A percentile compares a stretch with the other conserved stretches of the same genome.
Conservation (phyloP, 352 stramenopile genomes). For the Pythium oligandrum region DNA sequence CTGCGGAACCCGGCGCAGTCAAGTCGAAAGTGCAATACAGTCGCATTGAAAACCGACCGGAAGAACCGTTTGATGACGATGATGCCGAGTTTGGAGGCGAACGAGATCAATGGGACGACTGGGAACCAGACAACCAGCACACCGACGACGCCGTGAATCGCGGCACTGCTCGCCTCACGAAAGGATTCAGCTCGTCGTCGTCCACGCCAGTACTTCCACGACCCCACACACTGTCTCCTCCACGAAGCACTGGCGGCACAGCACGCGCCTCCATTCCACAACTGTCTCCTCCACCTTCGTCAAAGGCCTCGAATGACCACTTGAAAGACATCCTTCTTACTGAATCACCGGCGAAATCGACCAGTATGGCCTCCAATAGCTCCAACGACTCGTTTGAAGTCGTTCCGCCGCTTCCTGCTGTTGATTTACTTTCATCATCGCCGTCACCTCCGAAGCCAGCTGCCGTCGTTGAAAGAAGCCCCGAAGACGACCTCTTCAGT, state of each 20-base stretch:
- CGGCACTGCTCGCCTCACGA: constrained; percentile 9
- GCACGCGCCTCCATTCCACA: constrained; percentile 8
- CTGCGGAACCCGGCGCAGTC: not conserved
- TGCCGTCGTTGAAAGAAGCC: constrained; percentile 15
- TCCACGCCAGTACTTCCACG: constrained; percentile 10
- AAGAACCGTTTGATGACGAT: constrained; percentile 46
- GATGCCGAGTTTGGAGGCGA: constrained; percentile 40
- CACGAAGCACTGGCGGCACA: not conserved
- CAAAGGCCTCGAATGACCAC: constrained; percentile 1
- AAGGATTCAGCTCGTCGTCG: constrained; percentile 21
- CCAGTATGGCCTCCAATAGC: constrained; percentile 52
- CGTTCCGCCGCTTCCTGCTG: constrained; percentile 17
- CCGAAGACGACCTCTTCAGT: constrained; percentile 71
- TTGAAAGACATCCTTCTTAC: constrained; percentile 30
- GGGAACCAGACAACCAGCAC: constrained; percentile 22
- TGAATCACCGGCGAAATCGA: constrained; percentile 10
- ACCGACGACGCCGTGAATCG: constrained; percentile 5
- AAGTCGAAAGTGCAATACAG: constrained; percentile 55
- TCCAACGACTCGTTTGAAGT: constrained; percentile 69
- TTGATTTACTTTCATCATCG: constrained; percentile 18
- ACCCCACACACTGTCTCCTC: constrained; percentile 6
- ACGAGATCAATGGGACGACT: constrained; percentile 66
- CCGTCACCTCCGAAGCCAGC: constrained; percentile 6
- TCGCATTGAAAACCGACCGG: constrained; percentile 46
- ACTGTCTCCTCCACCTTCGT: constrained; percentile 19